Percentiles rank a stretch among this genome's conserved stretches.
Conservation (phyloP, 345 rosid species). For the Syzygium grande region DNA sequence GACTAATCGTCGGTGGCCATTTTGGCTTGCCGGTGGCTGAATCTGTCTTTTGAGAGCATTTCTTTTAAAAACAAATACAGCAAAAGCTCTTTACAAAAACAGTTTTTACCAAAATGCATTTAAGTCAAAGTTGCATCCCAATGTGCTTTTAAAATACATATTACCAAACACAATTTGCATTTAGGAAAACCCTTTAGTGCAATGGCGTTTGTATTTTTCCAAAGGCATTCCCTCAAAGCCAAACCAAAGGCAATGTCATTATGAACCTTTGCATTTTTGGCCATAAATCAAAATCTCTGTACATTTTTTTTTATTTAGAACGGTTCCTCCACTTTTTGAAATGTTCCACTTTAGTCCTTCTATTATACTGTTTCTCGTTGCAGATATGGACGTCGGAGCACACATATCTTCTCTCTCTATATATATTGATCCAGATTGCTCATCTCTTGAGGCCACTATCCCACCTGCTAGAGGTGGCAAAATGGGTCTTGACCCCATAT, state of each 20-base stretch:
- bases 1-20: no score
- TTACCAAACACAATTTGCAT: neutral
- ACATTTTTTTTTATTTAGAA: no score
- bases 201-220: neutral
- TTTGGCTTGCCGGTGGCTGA: no score
- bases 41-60: no score
- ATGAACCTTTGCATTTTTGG: neutral
- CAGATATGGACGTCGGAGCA: neutral
- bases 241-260: neutral
- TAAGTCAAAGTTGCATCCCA: no score
- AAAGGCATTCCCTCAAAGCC: neutral
- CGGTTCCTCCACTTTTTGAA: neutral
- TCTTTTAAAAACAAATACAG: no score
- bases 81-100: no score
- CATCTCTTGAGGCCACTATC: neutral
- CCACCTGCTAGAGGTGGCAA: no score
- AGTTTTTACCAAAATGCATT: no score
- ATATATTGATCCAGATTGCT: neutral
- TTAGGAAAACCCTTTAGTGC: neutral
- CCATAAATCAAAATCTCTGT: neutral
- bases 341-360: neutral
- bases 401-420: neutral
- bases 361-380: neutral
- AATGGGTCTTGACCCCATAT: no score
- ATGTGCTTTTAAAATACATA: neutral